Percentiles rank a stretch among this genome's conserved stretches.
phyloP scores from a whole-genome alignment of 176 grass and related monocot genomes.

The Bromus sterilis region DNA sequence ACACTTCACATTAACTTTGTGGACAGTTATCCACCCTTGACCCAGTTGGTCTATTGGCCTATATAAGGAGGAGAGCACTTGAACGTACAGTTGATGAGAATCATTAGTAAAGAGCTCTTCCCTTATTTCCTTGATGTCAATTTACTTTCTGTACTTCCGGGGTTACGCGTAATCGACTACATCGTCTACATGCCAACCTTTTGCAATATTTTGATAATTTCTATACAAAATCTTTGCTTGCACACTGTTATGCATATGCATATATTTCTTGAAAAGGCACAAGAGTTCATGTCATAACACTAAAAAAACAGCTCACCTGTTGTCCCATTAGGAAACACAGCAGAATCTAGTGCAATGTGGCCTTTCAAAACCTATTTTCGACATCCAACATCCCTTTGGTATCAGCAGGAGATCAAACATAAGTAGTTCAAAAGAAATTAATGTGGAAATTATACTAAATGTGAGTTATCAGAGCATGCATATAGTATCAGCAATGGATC shows the following conservation, averaged over 20 bases:
- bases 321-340: constrained; percentile 88
- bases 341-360: constrained; percentile 66
- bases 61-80: too few species aligned
- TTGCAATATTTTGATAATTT: background rate
- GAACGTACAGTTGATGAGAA: too few species aligned
- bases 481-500: background rate
- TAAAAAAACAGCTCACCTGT: constrained; percentile 48
- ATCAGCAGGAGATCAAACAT: constrained; percentile 7
- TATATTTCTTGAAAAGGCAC: background rate
- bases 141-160: background rate
- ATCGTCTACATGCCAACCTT: background rate
- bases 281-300: background rate
- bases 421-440: background rate
- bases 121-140: background rate
- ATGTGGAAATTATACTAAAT: background rate
- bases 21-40: too few species aligned
- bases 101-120: background rate
- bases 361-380: constrained; percentile 78
- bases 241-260: background rate
- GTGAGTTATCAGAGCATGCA: background rate
- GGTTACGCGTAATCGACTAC: background rate
- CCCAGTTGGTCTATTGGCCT: too few species aligned
- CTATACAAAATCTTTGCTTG: background rate
- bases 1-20: too few species aligned
- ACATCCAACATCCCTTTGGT: background rate